Evolutionary conservation across 2,329 filamentous ascomycete genomes (phyloP).

Genomic region (Falciphora oryzae): DNA sequence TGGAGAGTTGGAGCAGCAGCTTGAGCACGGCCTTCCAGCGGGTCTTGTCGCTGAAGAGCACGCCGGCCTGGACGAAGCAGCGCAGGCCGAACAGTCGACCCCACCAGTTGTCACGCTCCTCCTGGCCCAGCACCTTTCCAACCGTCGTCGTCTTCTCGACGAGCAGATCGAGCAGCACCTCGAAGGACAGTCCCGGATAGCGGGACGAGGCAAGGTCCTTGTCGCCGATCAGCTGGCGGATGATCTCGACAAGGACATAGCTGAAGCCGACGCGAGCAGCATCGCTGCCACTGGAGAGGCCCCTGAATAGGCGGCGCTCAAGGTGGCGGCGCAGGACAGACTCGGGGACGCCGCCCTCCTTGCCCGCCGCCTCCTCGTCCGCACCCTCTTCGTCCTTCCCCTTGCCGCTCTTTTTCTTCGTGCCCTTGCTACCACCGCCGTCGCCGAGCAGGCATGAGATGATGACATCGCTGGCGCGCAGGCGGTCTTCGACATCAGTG

Average conservation of each 20-base stretch:
- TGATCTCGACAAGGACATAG: slow-evolving; percentile 75
- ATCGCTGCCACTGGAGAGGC: slow-evolving; percentile 84
- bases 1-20: slow-evolving; percentile 65
- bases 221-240: slow-evolving; percentile 62
- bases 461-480: slow-evolving; percentile 53
- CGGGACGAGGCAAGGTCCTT: slow-evolving; percentile 37
- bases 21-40: slow-evolving; percentile 66
- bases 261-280: slow-evolving; percentile 86
- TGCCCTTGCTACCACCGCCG: slow-evolving; percentile 19
- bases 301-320: slow-evolving; percentile 69
- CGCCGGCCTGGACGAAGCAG: slow-evolving; percentile 73
- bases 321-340: slow-evolving; percentile 51
- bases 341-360: slow-evolving; percentile 37
- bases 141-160: slow-evolving; percentile 49
- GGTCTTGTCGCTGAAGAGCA: slow-evolving; percentile 56
- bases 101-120: slow-evolving; percentile 79
- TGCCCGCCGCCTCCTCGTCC: background rate
- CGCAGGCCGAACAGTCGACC: slow-evolving; percentile 84
- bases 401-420: background rate
- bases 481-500: slow-evolving; percentile 49
- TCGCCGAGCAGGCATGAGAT: slow-evolving; percentile 48
- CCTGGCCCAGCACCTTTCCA: slow-evolving; percentile 56
- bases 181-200: slow-evolving; percentile 50
- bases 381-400: background rate
- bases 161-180: slow-evolving; percentile 46